Conservation (phyloP, 306 rosid species). For the Glycine latifolia region DNA sequence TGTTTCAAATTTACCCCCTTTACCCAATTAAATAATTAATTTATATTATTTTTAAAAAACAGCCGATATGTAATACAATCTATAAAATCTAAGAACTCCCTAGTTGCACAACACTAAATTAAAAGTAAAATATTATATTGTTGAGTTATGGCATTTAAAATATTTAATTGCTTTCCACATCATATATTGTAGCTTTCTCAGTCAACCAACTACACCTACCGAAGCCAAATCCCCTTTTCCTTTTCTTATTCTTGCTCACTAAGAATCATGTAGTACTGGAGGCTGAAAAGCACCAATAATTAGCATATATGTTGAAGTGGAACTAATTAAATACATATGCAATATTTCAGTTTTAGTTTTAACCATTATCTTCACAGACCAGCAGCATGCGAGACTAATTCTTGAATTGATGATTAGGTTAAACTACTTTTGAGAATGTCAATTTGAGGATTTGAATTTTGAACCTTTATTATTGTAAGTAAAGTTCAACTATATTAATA, state of each 20-base stretch:
- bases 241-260: constrained; percentile 22
- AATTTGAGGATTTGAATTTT: not conserved
- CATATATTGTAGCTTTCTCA: constrained; percentile 68
- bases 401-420: not conserved
- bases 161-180: constrained; percentile 48
- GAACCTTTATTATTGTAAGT: not conserved
- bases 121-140: constrained; percentile 46
- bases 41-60: too few relatives aligned
- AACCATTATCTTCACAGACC: not conserved
- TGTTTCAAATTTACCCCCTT: too few relatives aligned
- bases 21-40: too few relatives aligned
- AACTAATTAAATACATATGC: not conserved
- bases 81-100: constrained; percentile 41
- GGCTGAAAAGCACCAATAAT: constrained; percentile 37
- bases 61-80: constrained; percentile 2
- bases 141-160: constrained; percentile 34
- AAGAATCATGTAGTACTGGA: not conserved
- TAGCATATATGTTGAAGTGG: constrained; percentile 20
- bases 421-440: not conserved
- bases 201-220: constrained; percentile 53
- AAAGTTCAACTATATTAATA: not conserved
- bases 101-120: constrained; percentile 44
- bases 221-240: constrained; percentile 22
- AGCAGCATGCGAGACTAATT: not conserved
- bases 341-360: constrained; percentile 1